Evolutionary conservation across 345 rosid genomes (phyloP), one percentile per base, ranked within the genome.

Genomic region (Salix purpurea): DNA sequence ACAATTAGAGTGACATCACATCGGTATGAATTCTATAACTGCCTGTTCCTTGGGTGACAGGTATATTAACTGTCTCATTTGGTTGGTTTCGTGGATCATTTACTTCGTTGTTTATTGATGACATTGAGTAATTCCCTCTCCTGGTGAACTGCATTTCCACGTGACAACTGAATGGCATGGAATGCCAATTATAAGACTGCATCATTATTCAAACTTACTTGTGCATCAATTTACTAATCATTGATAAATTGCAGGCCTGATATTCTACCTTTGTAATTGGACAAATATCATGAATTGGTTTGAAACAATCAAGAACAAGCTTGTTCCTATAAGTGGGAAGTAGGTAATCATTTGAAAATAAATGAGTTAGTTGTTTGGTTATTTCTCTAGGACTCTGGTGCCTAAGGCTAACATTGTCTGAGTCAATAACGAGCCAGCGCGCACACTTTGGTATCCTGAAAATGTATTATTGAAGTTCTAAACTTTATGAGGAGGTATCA

Each of bases 11-110:
- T 40, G 44, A 40, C 44, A 40, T 11, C 44, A 9, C 13, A 40
- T 40, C 12, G 44, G 44, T 40, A 40, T 40, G 44, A 10, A 40
- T 40, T 40, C 44, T 40, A 10, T 10, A 40, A 40, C 10, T 96
- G 99, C 88, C 85, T 97, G 77, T 73, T 69, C 50, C 40, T 36
- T 23, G 72, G 26, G 15, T 34, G 34, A 13, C 26, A 56, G 67
- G 37, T 64, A 58, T 3, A 23, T 37, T 24, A 72, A 14, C 18
- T 67, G 11, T 21, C 75, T 4, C 15, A 10, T 40, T 40, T 40
- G 44, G 44, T 10, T 10, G 44, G 13, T 40, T 40, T 40, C 44
- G 2, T 40, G 44, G 44, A 40, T 40, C 44, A 40, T 40, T 40
- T 40, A 10, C 44, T 40, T 40, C 1, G 12, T 40, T 40, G 3